Percentiles rank a stretch among this genome's conserved stretches.
Evolutionary conservation across 1,284 basidiomycete genomes (phyloP).

Genomic region (Papiliotrema fonsecae): DNA sequence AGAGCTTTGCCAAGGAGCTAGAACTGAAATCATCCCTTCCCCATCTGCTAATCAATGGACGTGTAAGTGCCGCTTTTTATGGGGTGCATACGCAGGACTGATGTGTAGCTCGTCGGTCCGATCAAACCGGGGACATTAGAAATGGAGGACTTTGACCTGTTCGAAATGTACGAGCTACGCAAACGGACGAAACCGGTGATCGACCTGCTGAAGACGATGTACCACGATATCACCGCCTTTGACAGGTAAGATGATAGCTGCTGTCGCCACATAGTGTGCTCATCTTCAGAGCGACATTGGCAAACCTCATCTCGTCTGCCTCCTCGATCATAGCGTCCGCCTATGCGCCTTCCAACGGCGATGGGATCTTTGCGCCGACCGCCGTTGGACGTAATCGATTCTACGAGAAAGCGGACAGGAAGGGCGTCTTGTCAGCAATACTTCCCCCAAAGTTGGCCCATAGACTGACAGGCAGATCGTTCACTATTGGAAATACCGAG

Average conservation of each 20-base stretch:
- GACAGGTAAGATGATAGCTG: slow-evolving; percentile 49
- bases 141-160: slow-evolving; percentile 61
- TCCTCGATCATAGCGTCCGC: slow-evolving; percentile 64
- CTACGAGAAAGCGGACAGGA: slow-evolving; percentile 57
- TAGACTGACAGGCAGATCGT: slow-evolving; percentile 53
- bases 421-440: slow-evolving; percentile 40
- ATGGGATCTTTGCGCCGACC: slow-evolving; percentile 64
- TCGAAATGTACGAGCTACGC: slow-evolving; percentile 66
- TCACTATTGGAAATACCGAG: slow-evolving; percentile 63
- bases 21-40: slow-evolving; percentile 57
- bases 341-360: slow-evolving; percentile 64
- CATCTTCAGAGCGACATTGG: slow-evolving; percentile 52
- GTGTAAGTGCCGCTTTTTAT: slow-evolving; percentile 52
- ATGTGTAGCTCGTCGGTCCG: slow-evolving; percentile 60
- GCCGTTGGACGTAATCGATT: slow-evolving; percentile 51
- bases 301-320: slow-evolving; percentile 60
- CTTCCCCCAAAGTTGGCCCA: too few relatives aligned
- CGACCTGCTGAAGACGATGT: slow-evolving; percentile 58
- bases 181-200: slow-evolving; percentile 66
- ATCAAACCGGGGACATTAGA: slow-evolving; percentile 57
- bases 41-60: slow-evolving; percentile 71
- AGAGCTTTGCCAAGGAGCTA: slow-evolving; percentile 41
- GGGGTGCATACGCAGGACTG: background rate
- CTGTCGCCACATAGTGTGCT: background rate
- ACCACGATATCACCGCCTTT: slow-evolving; percentile 47